phyloP scores from a whole-genome alignment of 306 rosid species.

The Nissolia schottii region DNA sequence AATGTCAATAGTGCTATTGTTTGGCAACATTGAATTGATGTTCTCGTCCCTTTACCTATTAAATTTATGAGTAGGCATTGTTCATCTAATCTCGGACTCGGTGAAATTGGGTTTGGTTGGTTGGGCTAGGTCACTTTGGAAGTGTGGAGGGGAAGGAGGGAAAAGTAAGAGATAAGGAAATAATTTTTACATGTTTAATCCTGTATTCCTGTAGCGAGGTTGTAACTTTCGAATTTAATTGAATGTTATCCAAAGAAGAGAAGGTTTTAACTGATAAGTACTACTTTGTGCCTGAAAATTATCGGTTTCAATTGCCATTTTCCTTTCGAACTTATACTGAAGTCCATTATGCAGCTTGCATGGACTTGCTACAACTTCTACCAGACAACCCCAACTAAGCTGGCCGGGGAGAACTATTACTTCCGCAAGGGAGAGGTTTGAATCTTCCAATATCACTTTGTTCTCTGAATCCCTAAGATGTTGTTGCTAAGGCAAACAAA shows the following conservation, averaged over 20 bases:
- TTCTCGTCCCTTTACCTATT: background rate
- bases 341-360: conserved; percentile 61
- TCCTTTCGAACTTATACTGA: background rate
- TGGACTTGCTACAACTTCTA: conserved; percentile 99
- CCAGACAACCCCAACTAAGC: conserved; percentile 82
- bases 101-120: too few relatives aligned
- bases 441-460: conserved; percentile 18
- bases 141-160: too few relatives aligned
- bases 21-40: background rate
- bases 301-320: conserved; percentile 3
- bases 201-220: background rate
- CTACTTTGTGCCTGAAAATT: conserved; percentile 3
- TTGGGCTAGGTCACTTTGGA: too few relatives aligned
- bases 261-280: background rate
- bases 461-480: background rate
- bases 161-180: too few relatives aligned
- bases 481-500: conserved; percentile 21
- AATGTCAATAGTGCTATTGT: background rate
- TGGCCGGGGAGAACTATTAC: conserved; percentile 93
- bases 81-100: too few relatives aligned
- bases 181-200: too few relatives aligned
- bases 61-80: background rate
- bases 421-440: conserved; percentile 73
- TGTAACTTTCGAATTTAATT: background rate
- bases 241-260: background rate